A percentile compares a stretch with the other conserved stretches of the same genome.
These are phyloP conservation scores for Aplosporella prunicola DNA, from an alignment of 2,329 filamentous ascomycete species.

Conservation along the genomic window DNA sequence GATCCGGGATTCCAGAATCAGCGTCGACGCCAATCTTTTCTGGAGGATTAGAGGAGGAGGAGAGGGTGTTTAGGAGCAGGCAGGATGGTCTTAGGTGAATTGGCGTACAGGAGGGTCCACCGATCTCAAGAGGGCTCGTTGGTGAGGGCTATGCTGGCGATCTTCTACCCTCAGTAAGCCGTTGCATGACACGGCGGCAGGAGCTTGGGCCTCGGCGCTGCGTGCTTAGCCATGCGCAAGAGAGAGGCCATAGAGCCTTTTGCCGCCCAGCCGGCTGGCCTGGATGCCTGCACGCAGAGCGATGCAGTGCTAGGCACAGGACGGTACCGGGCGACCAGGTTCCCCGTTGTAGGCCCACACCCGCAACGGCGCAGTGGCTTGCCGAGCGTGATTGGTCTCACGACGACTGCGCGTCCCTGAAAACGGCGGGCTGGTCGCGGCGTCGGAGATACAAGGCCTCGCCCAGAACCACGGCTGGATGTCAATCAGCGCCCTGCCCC, in stretches of 20 bases:
- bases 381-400: neutral
- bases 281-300: too few species aligned
- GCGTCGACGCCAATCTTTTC: constrained; percentile 5
- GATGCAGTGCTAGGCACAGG: constrained; percentile 4
- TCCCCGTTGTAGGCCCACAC: too few species aligned
- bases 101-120: constrained; percentile 7
- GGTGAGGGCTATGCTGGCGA: constrained; percentile 3
- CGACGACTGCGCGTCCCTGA: neutral
- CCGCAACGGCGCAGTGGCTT: constrained; percentile 6
- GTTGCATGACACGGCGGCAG: constrained; percentile 9
- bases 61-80: neutral
- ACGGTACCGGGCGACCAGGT: too few species aligned
- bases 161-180: constrained; percentile 8
- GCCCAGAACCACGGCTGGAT: constrained; percentile 6
- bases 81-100: constrained; percentile 1
- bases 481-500: constrained; percentile 6
- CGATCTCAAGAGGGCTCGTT: constrained; percentile 5
- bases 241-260: too few species aligned
- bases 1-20: constrained; percentile 9
- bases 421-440: neutral
- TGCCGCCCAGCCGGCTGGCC: too few species aligned
- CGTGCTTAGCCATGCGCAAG: too few species aligned
- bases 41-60: too few species aligned
- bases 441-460: neutral
- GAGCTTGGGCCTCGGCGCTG: constrained; percentile 8